phyloP scores from a whole-genome alignment of 768 basidiomycete genomes.

The Fistulinella prunicolor region DNA sequence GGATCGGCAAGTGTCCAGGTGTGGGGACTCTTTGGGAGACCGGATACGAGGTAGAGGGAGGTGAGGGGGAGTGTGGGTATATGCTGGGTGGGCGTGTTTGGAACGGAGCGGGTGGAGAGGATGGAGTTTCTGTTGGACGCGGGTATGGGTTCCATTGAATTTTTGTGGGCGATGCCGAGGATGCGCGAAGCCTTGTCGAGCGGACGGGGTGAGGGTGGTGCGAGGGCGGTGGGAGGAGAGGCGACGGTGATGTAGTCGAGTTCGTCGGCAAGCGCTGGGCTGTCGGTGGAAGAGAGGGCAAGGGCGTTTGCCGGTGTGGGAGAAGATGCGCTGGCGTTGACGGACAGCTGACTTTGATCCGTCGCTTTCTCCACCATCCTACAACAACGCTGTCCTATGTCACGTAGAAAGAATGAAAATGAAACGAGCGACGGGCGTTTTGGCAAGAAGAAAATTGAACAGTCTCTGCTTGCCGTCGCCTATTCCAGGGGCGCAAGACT shows the following conservation, averaged over 20 bases:
- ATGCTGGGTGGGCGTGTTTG: slow-evolving; percentile 52
- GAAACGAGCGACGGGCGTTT: background rate
- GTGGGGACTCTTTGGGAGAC: slow-evolving; percentile 84
- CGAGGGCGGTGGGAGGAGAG: slow-evolving; percentile 15
- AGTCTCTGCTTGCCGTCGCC: background rate
- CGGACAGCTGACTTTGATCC: background rate
- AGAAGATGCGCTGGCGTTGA: slow-evolving; percentile 1
- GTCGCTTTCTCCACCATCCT: too few species aligned
- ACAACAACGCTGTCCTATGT: too few species aligned
- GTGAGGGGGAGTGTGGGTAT: slow-evolving; percentile 72
- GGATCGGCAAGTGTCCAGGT: slow-evolving; percentile 89
- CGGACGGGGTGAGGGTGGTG: slow-evolving; percentile 27
- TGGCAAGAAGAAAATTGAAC: background rate
- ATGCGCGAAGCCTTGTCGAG: slow-evolving; percentile 76
- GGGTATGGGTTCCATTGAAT: slow-evolving; percentile 84
- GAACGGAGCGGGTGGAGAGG: slow-evolving; percentile 58
- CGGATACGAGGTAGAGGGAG: slow-evolving; percentile 83
- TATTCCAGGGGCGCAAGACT: too few species aligned
- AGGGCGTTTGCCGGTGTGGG: slow-evolving; percentile 12
- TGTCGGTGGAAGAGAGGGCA: slow-evolving; percentile 21
- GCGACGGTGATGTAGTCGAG: slow-evolving; percentile 72
- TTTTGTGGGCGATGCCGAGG: slow-evolving; percentile 70
- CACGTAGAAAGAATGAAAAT: background rate
- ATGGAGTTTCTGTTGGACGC: slow-evolving; percentile 73
- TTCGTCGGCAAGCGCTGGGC: slow-evolving; percentile 55